These are phyloP conservation scores for Schrenkiella parvula DNA, from an alignment of 345 rosid species.

Conservation along the genomic window DNA sequence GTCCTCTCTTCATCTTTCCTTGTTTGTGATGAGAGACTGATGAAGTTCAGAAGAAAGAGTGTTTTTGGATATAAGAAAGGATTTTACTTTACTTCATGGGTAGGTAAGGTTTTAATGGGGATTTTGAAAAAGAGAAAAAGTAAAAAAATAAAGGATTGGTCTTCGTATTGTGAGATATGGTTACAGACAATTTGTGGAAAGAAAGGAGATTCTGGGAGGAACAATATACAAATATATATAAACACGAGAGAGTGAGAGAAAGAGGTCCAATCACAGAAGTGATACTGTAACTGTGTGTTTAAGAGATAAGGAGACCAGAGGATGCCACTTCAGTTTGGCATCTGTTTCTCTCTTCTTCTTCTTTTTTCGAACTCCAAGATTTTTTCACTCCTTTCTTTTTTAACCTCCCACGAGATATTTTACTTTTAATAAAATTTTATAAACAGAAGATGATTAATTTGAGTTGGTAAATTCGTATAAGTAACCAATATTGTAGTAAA, in stretches of 20 bases:
- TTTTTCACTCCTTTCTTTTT: constrained; percentile 6
- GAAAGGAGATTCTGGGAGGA: constrained; percentile 15
- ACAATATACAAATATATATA: not conserved
- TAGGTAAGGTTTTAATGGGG: constrained; percentile 24
- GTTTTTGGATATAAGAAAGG: constrained; percentile 17
- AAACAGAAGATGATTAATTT: no score
- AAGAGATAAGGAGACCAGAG: constrained; percentile 44
- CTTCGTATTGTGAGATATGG: constrained; percentile 1
- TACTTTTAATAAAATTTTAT: no score
- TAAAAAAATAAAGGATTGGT: not conserved
- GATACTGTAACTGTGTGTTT: constrained; percentile 20
- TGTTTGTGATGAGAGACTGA: not conserved
- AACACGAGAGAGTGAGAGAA: constrained; percentile 6
- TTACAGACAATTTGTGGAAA: constrained; percentile 26
- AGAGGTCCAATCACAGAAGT: constrained; percentile 37
- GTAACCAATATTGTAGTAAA: no score
- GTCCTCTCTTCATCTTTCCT: constrained; percentile 57
- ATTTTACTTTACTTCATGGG: constrained; percentile 22
- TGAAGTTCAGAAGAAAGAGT: not conserved
- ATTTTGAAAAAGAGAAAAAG: not conserved
- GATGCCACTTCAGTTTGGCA: constrained; percentile 35
- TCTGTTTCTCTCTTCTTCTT: constrained; percentile 20
- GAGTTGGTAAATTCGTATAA: no score
- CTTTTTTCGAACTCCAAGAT: not conserved
- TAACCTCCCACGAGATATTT: not conserved